phyloP scores from a whole-genome alignment of 768 basidiomycete genomes.

The Candolleomyces eurysporus region DNA sequence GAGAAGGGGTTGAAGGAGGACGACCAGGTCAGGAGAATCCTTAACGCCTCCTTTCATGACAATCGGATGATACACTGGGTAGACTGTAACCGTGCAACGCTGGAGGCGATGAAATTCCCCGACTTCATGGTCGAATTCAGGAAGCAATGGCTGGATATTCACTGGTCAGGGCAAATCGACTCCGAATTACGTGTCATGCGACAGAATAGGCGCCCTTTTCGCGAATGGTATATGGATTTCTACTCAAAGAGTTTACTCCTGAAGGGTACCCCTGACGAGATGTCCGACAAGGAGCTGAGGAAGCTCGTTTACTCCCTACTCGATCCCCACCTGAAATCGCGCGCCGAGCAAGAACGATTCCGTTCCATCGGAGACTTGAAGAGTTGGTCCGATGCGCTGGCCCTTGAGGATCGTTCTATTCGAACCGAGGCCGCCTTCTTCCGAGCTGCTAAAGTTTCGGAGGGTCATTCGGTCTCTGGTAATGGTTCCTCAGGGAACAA shows the following conservation, averaged over 20 bases:
- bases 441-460: too few relatives aligned
- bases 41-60: too few relatives aligned
- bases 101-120: neutral
- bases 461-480: neutral
- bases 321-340: neutral
- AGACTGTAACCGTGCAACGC: too few relatives aligned
- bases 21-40: too few relatives aligned
- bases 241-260: neutral
- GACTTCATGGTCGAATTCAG: neutral
- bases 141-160: neutral
- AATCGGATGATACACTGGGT: too few relatives aligned
- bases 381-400: neutral
- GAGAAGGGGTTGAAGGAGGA: too few relatives aligned
- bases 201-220: neutral
- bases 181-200: neutral
- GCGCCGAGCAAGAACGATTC: neutral
- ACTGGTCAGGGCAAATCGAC: neutral
- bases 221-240: neutral
- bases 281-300: neutral
- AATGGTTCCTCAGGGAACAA: neutral
- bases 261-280: neutral
- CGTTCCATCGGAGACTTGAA: neutral
- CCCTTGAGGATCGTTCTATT: neutral
- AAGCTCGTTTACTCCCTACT: neutral
- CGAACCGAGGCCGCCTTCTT: too few relatives aligned